Base-by-base conservation (phyloP, 2,329 filamentous ascomycete genomes). In the Bipolaris gigantea region DNA sequence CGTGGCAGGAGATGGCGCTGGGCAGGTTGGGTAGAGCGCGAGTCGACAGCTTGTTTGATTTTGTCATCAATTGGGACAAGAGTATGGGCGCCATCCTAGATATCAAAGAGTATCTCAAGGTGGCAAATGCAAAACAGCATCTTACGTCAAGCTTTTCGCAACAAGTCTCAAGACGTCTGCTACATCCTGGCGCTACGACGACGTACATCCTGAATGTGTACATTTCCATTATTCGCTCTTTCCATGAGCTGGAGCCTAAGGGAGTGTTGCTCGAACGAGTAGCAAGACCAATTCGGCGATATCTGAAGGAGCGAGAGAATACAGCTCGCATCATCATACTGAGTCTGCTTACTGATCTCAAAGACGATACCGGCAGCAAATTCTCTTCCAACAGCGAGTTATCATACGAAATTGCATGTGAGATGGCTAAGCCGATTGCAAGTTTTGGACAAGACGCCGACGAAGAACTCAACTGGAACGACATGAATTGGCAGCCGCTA, bases 401-500 rank as follows among this genome's bases (percentile, higher is more conserved):
- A 10, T 88, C 88, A 1, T 77, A 80, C 13, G 78, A 91, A 36
- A 81, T 92, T 18, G 83, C 85, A 27, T 81, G 84, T 15, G 79
- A 91, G 44, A 82, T 92, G 44, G 82, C 83, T 34, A 83, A 87
- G 57, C 81, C 84, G 0, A 76, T 83, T 9, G 80, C 81, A 18
- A 75, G 79, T 8, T 83, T 86, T 23, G 86, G 57, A 62, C 62
- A 79, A 65, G 70, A 82, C 59, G 62, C 75, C 16, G 74, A 79
- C 34, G 78, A 82, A n/a, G 89, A 90, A 48, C 80, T 94, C 15
- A 90, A 95, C 72, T 97, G 90, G 88, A 84, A 91, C 67, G 92
- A 99, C 72, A 89, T 96, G 87, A 84, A 86, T 8, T 99, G 94
- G 94, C 81, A 91, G 33, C 94, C 94, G 1, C 90, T 96, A 65